Evolutionary conservation across 2,329 filamentous ascomycete genomes (phyloP), one percentile per base, ranked within the genome.

Genomic region (Magnaporthales sp.): DNA sequence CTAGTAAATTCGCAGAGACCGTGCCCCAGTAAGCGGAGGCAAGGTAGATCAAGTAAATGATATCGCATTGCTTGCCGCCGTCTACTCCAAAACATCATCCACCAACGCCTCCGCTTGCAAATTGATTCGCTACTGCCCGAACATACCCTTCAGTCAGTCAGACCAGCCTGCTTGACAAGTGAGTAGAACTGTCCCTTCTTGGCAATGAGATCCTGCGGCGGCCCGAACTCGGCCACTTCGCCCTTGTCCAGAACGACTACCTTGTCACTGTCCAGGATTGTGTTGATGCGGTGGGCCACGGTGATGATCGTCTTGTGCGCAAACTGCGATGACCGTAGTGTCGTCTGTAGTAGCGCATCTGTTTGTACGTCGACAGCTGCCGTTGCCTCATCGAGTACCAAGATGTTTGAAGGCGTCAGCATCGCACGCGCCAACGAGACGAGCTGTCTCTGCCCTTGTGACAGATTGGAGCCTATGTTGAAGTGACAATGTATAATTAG

Each of bases 251-350:
- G 86, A 64, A 99, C 95, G 46, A 99, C 89, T 69, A 99, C 95
- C 64, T 93, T 88, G 79, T 99, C 94, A 68, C 84, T 87, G 76
- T 90, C 88, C 31, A 99, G 84, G 73, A 99, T 98, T 11, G 95
- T 99, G 80, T 98, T 98, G 81, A 99, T 96, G 66, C 95, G 89
- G 80, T 99, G 95, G 29, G 95, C 95, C 73, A 99, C 97, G 0
- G 95, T 99, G 77, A 99, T 96, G 77, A 99, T 98, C 51, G 95
- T 99, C 66, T 92, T 88, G 78, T 97, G 92, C 69, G 89, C 85
- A 80, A 99, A 99, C 19, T 89, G 76, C 26, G 86, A 83, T 46
- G 84, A 85, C 38, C 87, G 83, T 66, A 89, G 80, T 29, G 88
- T 90, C 63, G 79, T 78, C 78, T 90, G 88, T 66, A 90, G 79